These are phyloP conservation scores for Eimeria praecox DNA, from an alignment of 169 alveolate species.

Conservation along the genomic window DNA sequence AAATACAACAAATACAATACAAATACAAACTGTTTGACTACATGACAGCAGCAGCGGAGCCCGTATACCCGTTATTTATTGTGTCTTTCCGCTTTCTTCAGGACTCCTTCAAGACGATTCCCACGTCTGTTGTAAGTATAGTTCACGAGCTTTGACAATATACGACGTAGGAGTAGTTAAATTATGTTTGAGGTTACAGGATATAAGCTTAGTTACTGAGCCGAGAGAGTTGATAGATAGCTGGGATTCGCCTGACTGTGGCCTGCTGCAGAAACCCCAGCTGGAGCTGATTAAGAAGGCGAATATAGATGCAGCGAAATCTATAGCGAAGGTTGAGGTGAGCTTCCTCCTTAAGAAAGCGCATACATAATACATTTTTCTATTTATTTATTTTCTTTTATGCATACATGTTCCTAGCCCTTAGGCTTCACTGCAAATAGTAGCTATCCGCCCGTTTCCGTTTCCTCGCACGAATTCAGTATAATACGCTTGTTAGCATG, in stretches of 20 bases:
- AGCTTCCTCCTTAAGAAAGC: neutral
- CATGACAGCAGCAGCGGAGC: too few species aligned
- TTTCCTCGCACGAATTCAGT: neutral
- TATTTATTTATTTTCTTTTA: too few species aligned
- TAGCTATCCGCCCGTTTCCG: too few species aligned
- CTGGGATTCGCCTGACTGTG: too few species aligned
- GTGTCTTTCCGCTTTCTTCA: neutral
- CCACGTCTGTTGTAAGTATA: neutral
- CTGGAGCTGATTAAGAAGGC: conserved; percentile 58
- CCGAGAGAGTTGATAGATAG: too few species aligned
- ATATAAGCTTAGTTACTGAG: too few species aligned
- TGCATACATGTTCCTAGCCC: too few species aligned
- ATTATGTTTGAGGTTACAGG: too few species aligned
- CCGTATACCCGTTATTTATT: neutral
- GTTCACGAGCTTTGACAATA: neutral
- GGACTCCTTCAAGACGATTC: conserved; percentile 34
- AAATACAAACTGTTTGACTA: neutral
- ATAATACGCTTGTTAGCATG: neutral
- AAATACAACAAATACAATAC: neutral
- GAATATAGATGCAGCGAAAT: conserved; percentile 15
- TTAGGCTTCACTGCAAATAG: neutral
- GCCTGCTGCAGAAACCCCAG: conserved; percentile 31
- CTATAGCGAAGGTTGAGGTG: conserved; percentile 39
- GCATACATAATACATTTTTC: neutral
- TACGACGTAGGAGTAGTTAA: neutral